Evolutionary conservation across 2,329 filamentous ascomycete genomes (phyloP), one percentile per base, ranked within the genome.

Genomic region (Sporothrix variecibatus): DNA sequence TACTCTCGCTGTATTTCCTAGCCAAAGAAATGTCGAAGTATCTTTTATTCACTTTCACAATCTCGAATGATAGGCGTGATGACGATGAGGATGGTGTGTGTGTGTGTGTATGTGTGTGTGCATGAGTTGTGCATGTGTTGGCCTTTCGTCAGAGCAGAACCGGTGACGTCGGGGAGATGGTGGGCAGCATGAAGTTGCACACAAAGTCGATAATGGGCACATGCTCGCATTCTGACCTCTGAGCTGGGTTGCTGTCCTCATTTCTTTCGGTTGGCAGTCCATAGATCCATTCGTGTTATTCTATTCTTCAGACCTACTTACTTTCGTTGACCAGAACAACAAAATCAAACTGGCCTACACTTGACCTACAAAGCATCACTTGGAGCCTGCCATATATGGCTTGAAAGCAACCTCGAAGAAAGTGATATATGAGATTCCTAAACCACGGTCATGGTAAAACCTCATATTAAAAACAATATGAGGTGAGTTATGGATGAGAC

Each of bases 1-100:
- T 71, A 53, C 60, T 31, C 65, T 75, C 74, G 74, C 74, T 75
- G 74, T 68, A 62, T 64, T 34, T 26, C n/a, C 6, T 28, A n/a
- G n/a, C 68, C 68, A 71, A 60, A 60, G 26, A 56, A 56, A 20
- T 20, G 17, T 20, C 62, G 20, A 67, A 2, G 65, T 8, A 51
- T 51, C 9, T 20, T 67, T 64, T 28, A 28, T 46, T 20, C 4
- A 67, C 62, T 17, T 40, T 46, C 3, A 2, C 6, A 17, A 26
- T 65, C 23, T 43, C 20, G 2, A 20, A 46, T 51, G 65, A 34
- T 51, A 51, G 43, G 40, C 51, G 46, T 51, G 65, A 51, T 49
- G 43, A 17, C 15, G 26, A 34, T 49, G 12, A 34, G 28, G 26
- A 51, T 67, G 62, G 62, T 26, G 51, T 7, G 9, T 15, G 23